A percentile compares a stretch with the other conserved stretches of the same genome.
Conservation (phyloP, 805 yeast genomes). For the Candida khao-thaluensis region DNA sequence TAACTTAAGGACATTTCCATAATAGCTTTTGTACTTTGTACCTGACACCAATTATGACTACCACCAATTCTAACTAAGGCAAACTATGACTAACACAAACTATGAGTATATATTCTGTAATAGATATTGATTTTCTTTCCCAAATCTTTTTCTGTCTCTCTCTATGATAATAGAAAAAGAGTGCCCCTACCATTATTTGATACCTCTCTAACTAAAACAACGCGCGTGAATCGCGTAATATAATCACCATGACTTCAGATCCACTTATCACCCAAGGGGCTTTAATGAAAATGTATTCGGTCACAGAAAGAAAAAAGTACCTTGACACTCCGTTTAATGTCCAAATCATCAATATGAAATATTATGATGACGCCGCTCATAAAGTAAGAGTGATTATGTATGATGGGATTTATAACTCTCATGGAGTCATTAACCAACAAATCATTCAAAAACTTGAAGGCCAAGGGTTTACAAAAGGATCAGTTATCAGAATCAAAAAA, state of each 20-base stretch:
- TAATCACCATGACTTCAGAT: conserved; percentile 11
- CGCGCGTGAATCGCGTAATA: conserved; percentile 1
- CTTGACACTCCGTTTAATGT: conserved; percentile 25
- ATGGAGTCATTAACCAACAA: conserved; percentile 41
- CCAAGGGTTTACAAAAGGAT: conserved; percentile 46
- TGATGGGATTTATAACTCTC: conserved; percentile 39
- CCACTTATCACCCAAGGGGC: conserved; percentile 11
- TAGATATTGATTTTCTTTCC: not conserved
- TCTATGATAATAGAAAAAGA: not conserved
- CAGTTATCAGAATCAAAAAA: conserved; percentile 40
- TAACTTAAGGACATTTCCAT: too few species aligned
- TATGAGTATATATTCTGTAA: not conserved
- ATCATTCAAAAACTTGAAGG: conserved; percentile 40
- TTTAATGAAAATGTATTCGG: conserved; percentile 14
- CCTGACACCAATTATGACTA: not conserved
- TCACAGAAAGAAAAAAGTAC: conserved; percentile 16
- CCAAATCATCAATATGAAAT: conserved; percentile 36
- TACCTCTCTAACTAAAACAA: not conserved
- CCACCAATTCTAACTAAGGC: too few species aligned
- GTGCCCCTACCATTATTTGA: too few species aligned
- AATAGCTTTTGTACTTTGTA: not conserved
- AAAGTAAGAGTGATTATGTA: conserved; percentile 36
- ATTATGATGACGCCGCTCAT: conserved; percentile 20
- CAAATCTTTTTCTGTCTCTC: too few species aligned
- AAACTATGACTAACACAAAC: too few species aligned